Percentiles rank a stretch among this genome's conserved stretches.
Conservation (phyloP, 441 rosid genomes). For the Eruca vesicaria region DNA sequence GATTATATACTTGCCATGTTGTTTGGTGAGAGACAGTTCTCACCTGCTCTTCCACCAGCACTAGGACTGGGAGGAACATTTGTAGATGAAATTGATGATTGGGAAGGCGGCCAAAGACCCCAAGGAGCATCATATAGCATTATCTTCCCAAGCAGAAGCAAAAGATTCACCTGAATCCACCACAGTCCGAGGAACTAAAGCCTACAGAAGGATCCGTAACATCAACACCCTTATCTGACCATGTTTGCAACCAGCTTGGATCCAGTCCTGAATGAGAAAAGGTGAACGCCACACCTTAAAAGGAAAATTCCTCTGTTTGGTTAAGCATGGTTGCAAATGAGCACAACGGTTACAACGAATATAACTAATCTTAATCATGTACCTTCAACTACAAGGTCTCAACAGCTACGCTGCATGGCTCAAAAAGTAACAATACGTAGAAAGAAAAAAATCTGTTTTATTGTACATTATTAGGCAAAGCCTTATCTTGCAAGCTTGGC, state of each 20-base stretch:
- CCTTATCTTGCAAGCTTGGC: not conserved
- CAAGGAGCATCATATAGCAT: slow-evolving; percentile 82
- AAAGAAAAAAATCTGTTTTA: not conserved
- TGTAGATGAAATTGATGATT: slow-evolving; percentile 53
- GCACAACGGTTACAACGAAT: not conserved
- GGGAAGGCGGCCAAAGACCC: slow-evolving; percentile 74
- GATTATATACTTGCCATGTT: slow-evolving; percentile 56
- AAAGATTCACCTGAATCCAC: slow-evolving; percentile 82
- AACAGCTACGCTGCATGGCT: not conserved
- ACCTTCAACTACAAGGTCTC: not conserved
- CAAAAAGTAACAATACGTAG: not conserved
- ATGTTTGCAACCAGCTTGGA: slow-evolving; percentile 61
- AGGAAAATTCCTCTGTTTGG: not conserved
- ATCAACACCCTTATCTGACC: slow-evolving; percentile 69
- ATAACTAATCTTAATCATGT: not conserved
- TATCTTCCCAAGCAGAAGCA: slow-evolving; percentile 78
- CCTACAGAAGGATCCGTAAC: slow-evolving; percentile 75
- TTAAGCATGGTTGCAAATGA: not conserved
- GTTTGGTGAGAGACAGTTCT: slow-evolving; percentile 44
- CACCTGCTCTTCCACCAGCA: slow-evolving; percentile 45
- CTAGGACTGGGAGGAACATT: slow-evolving; percentile 43
- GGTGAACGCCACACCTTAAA: not conserved
- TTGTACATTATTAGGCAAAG: not conserved
- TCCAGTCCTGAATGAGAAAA: slow-evolving; percentile 50
- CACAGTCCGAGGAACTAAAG: slow-evolving; percentile 58